Evolutionary conservation across 2,329 filamentous ascomycete species (phyloP).

Genomic region (Macrophomina pseudophaseolina): DNA sequence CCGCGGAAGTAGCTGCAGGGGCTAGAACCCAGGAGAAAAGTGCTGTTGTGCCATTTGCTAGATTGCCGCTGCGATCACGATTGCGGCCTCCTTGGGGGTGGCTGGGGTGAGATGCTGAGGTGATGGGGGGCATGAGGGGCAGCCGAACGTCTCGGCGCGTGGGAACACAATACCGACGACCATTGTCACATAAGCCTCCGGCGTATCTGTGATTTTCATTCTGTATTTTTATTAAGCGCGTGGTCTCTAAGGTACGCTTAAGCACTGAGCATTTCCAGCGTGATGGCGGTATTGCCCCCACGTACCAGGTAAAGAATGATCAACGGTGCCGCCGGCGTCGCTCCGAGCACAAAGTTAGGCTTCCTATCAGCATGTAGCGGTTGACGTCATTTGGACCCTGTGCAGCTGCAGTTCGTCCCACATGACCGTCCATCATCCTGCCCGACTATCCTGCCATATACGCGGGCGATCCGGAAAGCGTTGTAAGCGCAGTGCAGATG

Average conservation of each 20-base stretch:
- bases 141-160: not conserved
- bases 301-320: not conserved
- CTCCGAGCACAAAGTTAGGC: not conserved
- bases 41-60: not conserved
- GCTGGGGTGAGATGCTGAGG: not conserved
- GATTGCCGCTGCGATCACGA: not conserved
- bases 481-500: not conserved
- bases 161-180: not conserved
- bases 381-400: slow-evolving; percentile 21
- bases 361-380: not conserved
- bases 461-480: not conserved
- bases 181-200: not conserved
- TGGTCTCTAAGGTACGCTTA: too few species aligned
- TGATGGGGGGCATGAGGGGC: not conserved
- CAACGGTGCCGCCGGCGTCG: not conserved
- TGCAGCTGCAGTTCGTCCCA: slow-evolving; percentile 6
- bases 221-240: not conserved
- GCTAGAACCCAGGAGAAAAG: not conserved
- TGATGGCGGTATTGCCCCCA: not conserved
- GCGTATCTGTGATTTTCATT: not conserved
- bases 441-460: not conserved
- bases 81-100: not conserved
- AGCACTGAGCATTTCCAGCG: not conserved
- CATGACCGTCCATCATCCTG: not conserved
- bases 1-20: not conserved